Evolutionary conservation across 1,284 basidiomycete genomes (phyloP).

Genomic region (Nidula niveotomentosa): DNA sequence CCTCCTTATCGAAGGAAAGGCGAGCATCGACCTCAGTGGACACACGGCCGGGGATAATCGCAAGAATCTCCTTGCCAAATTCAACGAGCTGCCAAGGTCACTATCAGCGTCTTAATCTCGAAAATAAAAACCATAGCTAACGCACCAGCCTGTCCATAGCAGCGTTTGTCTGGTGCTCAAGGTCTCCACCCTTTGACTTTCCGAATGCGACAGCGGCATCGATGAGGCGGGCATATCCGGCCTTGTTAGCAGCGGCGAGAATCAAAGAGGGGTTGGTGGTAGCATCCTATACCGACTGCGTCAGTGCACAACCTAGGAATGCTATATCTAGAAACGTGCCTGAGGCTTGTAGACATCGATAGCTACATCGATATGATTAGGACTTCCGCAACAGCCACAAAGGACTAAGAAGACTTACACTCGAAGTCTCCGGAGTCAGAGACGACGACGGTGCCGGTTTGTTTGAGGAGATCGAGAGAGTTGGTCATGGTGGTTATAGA

Average conservation of each 20-base stretch:
- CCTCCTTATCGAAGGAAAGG: conserved; percentile 95
- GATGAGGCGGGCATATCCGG: conserved; percentile 84
- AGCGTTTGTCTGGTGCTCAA: conserved; percentile 71
- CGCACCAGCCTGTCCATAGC: conserved; percentile 89
- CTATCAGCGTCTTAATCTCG: conserved; percentile 5
- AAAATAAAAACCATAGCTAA: conserved; percentile 3
- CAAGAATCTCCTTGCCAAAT: conserved; percentile 95
- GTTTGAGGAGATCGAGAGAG: conserved; percentile 86
- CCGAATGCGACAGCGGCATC: conserved; percentile 82
- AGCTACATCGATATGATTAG: conserved; percentile 38
- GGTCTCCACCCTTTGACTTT: conserved; percentile 77
- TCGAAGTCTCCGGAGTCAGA: conserved; percentile 92
- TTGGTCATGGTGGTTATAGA: conserved; percentile 66
- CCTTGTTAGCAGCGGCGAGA: conserved; percentile 91
- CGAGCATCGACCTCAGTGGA: conserved; percentile 99
- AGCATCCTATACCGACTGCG: conserved; percentile 58
- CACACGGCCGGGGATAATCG: conserved; percentile 96
- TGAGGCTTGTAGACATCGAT: conserved; percentile 95
- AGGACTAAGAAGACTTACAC: conserved; percentile 43
- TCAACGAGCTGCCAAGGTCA: conserved; percentile 73
- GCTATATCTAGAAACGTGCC: conserved; percentile 32
- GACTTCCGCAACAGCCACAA: background rate
- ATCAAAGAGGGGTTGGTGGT: conserved; percentile 96
- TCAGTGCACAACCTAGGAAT: conserved; percentile 7
- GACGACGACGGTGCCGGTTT: conserved; percentile 92